These are phyloP conservation scores for Ogataea minuta DNA, from an alignment of 805 yeast species.

Conservation along the genomic window DNA sequence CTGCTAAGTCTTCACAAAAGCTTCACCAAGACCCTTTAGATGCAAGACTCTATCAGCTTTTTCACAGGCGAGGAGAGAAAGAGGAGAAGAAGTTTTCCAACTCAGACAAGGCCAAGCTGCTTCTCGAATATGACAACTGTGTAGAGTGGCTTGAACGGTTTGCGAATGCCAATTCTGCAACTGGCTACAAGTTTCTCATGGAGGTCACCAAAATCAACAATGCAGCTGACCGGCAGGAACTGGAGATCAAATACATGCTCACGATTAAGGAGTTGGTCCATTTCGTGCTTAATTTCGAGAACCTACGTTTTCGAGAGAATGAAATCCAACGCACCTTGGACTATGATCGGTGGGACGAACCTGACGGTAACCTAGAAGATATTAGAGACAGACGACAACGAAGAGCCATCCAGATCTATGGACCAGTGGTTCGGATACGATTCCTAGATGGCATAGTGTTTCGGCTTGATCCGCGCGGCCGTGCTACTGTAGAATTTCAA, in stretches of 20 bases:
- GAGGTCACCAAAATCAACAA: constrained; percentile 44
- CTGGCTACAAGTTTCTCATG: constrained; percentile 11
- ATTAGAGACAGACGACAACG: constrained; percentile 13
- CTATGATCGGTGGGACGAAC: constrained; percentile 31
- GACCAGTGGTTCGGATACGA: constrained; percentile 37
- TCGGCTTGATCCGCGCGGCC: constrained; percentile 39
- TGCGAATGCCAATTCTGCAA: constrained; percentile 12
- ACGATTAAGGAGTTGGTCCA: constrained; percentile 49
- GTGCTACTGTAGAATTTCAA: constrained; percentile 19
- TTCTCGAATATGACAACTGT: constrained; percentile 56
- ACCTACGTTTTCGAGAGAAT: constrained; percentile 38
- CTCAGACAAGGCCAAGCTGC: constrained; percentile 51
- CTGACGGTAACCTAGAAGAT: constrained; percentile 14
- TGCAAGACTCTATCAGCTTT: constrained; percentile 42
- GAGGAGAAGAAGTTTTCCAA: constrained; percentile 61
- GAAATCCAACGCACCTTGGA: constrained; percentile 29
- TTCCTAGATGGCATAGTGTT: constrained; percentile 39
- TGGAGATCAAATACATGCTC: constrained; percentile 47
- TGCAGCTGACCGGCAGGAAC: constrained; percentile 46
- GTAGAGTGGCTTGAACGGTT: constrained; percentile 43
- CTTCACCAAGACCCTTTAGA: constrained; percentile 42
- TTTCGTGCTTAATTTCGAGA: constrained; percentile 37
- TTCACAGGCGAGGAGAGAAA: constrained; percentile 59
- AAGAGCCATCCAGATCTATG: constrained; percentile 30
- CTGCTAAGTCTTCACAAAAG: background rate